These are phyloP conservation scores for Platanthera guangdongensis DNA, from an alignment of 106 monocot species.

Conservation along the genomic window DNA sequence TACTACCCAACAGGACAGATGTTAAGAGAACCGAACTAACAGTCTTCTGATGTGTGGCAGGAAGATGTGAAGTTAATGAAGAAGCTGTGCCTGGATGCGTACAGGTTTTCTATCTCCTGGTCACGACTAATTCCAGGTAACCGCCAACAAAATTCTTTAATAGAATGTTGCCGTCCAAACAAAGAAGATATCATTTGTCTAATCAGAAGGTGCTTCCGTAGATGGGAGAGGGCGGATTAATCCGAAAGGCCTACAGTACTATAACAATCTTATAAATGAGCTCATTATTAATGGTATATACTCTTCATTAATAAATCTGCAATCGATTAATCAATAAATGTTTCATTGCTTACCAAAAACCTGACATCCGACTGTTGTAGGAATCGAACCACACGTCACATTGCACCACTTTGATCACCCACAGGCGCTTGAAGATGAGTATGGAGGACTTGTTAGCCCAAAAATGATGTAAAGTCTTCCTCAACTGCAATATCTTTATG, in stretches of 20 bases:
- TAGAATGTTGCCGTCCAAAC: not conserved
- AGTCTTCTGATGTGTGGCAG: constrained; percentile 5
- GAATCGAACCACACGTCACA: too few relatives aligned
- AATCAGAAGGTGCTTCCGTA: not conserved
- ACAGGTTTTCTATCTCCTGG: constrained; percentile 53
- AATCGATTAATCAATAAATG: too few relatives aligned
- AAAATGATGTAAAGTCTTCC: too few relatives aligned
- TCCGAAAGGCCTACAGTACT: constrained; percentile 39
- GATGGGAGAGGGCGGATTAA: constrained; percentile 30
- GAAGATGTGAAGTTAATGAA: constrained; percentile 39
- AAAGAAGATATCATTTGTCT: not conserved
- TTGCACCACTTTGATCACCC: too few relatives aligned
- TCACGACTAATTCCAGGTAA: constrained; percentile 41
- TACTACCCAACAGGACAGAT: too few relatives aligned
- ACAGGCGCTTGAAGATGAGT: too few relatives aligned
- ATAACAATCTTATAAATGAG: constrained; percentile 55
- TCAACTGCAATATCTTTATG: too few relatives aligned
- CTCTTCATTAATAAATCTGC: too few relatives aligned
- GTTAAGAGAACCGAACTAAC: too few relatives aligned
- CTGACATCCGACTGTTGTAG: too few relatives aligned
- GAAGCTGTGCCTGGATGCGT: constrained; percentile 32
- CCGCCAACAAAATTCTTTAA: constrained; percentile 1
- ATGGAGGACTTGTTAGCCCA: too few relatives aligned
- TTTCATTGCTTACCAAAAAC: too few relatives aligned
- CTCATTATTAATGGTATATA: constrained; percentile 26